Percentiles rank a stretch among this genome's conserved stretches.
Evolutionary conservation across 345 rosid species (phyloP).

Genomic region (Rhizophora mangle): DNA sequence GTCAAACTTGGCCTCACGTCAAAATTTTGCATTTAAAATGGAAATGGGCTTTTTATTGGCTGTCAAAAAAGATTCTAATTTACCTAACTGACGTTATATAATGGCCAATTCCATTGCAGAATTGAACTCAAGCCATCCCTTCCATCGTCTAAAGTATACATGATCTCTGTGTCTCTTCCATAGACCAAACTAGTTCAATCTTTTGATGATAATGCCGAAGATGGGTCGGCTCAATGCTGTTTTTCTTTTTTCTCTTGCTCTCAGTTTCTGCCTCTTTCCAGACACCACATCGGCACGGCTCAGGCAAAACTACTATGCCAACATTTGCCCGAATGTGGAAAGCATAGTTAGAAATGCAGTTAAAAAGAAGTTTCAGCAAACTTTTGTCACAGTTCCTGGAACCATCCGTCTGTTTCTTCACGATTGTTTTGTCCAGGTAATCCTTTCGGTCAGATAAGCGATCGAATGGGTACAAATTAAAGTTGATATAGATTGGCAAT

Average conservation of each 20-base stretch:
- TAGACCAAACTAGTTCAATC: background rate
- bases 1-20: conserved; percentile 5
- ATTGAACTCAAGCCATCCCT: background rate
- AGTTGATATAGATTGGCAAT: background rate
- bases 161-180: background rate
- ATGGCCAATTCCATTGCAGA: background rate
- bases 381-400: conserved; percentile 70
- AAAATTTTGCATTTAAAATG: background rate
- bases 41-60: background rate
- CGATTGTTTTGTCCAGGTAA: conserved; percentile 73
- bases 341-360: conserved; percentile 51
- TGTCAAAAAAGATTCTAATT: conserved; percentile 21
- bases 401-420: conserved; percentile 91
- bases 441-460: background rate
- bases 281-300: conserved; percentile 56
- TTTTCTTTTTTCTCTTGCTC: conserved; percentile 34
- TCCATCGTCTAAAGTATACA: background rate
- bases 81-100: conserved; percentile 31
- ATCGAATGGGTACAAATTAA: no score
- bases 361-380: conserved; percentile 41
- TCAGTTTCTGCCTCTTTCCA: conserved; percentile 44
- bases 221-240: conserved; percentile 30
- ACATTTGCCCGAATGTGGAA: conserved; percentile 67
- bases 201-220: background rate
- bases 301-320: conserved; percentile 44